Base-by-base conservation (phyloP, 1,139 yeast species). In the Taiozyma sp. region DNA sequence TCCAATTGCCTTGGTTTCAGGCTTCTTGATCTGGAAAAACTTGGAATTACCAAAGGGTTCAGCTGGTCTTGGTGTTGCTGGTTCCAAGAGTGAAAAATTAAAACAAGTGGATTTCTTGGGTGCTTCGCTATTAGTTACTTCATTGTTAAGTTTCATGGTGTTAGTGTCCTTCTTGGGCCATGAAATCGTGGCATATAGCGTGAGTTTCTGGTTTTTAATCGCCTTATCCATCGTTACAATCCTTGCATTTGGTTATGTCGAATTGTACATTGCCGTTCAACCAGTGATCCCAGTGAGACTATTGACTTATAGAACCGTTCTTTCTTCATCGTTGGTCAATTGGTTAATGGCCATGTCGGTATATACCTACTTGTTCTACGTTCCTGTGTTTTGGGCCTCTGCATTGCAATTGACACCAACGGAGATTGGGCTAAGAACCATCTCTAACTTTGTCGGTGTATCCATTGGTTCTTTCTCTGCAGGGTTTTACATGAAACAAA, bases 101-200 rank as follows among this genome's bases (percentile, higher is more conserved):
- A 72, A 72, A 53, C 68, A 87, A 51, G 79, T 88, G 42, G 96
- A 88, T 63, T 78, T 85, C 60, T 65, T 74, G 45, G 96, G 96
- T 7, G 79, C 90, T 1, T 64, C 75, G 42, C 69, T 79, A 37
- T 71, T 85, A 60, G 86, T 86, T 32, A 53, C 73, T n/a, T 67
- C 83, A 1, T 70, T 87, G 57, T 58, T 75, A 21, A 59, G 73
- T 41, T 65, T 74, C 49, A 76, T 88, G 74, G 65, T 81, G 13
- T 85, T 88, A 16, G 80, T 88, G 21, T 79, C 88, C 0, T 72
- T 85, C 50, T 85, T 84, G 1, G 90, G 91, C 10, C 72, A 74
- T 28, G 59, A 74, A 37, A 64, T 83, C 57, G 68, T 74, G 43
- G 22, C 73, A 66, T 73, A 46, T 52, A 64, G 71, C 29, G 50